Evolutionary conservation across 331 rosid species (phyloP).

Genomic region (Acacia concinna): DNA sequence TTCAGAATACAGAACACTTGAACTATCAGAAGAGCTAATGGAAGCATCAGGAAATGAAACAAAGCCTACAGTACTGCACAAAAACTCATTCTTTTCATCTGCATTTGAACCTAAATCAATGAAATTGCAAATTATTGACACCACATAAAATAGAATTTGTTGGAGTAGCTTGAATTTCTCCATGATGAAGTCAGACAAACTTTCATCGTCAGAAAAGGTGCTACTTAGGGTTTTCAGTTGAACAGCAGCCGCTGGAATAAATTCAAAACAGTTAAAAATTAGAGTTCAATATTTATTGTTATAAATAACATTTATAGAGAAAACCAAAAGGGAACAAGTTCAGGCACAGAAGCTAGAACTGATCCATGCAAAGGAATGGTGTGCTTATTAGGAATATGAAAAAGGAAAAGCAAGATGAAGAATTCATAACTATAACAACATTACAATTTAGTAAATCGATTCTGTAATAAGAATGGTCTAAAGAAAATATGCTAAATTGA

Average conservation of each 20-base stretch:
- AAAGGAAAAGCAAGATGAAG: conserved; percentile 23
- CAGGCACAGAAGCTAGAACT: conserved; percentile 15
- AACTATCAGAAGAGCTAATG: conserved; percentile 53
- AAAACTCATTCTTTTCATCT: conserved; percentile 53
- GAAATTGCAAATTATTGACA: conserved; percentile 69
- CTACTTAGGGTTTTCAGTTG: conserved; percentile 89
- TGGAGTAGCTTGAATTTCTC: conserved; percentile 77
- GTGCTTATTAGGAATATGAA: conserved; percentile 11
- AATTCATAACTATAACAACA: background rate
- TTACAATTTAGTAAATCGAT: conserved; percentile 1
- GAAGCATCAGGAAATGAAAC: conserved; percentile 42
- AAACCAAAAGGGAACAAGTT: conserved; percentile 11
- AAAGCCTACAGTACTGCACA: conserved; percentile 48
- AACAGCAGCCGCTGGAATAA: conserved; percentile 78
- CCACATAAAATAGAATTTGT: conserved; percentile 71
- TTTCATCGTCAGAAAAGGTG: conserved; percentile 67
- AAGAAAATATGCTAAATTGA: conserved; percentile 16
- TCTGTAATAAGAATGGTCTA: background rate
- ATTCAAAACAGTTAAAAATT: conserved; percentile 36
- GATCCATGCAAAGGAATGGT: background rate
- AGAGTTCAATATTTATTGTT: background rate
- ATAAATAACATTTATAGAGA: background rate
- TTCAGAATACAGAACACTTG: conserved; percentile 62
- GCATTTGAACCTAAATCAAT: conserved; percentile 69
- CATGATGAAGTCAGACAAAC: conserved; percentile 50